Conservation (phyloP, 495 filamentous ascomycete species). For the Terfezia boudieri region DNA sequence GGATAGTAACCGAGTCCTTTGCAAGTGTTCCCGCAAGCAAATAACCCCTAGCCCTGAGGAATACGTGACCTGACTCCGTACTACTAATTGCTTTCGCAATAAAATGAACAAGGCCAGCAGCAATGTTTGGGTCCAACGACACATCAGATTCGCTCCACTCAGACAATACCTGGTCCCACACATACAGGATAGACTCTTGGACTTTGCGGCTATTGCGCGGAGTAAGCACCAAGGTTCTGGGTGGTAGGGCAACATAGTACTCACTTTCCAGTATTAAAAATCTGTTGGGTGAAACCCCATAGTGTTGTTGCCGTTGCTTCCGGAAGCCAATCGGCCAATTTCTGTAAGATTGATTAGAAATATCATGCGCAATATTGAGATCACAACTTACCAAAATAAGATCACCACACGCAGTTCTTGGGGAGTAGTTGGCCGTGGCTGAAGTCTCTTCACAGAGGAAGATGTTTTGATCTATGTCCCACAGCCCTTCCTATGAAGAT, state of each 20-base stretch:
- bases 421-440: constrained; percentile 89
- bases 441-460: constrained; percentile 89
- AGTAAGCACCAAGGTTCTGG: no score
- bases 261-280: constrained; percentile 10
- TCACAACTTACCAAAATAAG: constrained; percentile 34
- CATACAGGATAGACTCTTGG: constrained; percentile 59
- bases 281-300: constrained; percentile 13
- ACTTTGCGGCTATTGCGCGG: constrained; percentile 9
- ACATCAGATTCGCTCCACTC: constrained; percentile 60
- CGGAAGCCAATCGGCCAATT: constrained; percentile 36
- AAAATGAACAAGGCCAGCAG: constrained; percentile 49
- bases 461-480: constrained; percentile 89
- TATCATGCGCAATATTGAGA: neutral
- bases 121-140: constrained; percentile 38
- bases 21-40: constrained; percentile 55
- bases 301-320: constrained; percentile 17
- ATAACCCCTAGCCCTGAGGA: constrained; percentile 68
- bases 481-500: constrained; percentile 31
- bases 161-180: constrained; percentile 56
- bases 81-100: constrained; percentile 48
- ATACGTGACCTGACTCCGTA: constrained; percentile 32
- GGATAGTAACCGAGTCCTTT: constrained; percentile 32
- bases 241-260: neutral
- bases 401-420: constrained; percentile 75
- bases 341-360: neutral